Base-by-base conservation (phyloP, 768 basidiomycete species). In the Rickenella mellea region DNA sequence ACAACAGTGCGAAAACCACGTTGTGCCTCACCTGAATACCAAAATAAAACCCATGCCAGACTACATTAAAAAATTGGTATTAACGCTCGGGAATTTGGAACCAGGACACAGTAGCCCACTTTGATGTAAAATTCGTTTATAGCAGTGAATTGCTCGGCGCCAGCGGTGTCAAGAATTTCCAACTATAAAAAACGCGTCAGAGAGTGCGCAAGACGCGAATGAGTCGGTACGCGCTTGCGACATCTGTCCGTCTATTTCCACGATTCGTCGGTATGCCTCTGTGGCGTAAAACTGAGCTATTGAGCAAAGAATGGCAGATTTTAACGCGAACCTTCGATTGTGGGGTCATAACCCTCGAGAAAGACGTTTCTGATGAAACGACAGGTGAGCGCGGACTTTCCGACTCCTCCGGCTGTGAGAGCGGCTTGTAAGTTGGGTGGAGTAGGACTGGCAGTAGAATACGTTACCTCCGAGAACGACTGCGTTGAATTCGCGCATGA, bases 41-140 rank as follows among this genome's bases (percentile, higher is more conserved):
- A 88, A 66, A n/a, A 88, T 67, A 55, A 87, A 88, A 10, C 84
- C 86, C n/a, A 69, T 68, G 20, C 80, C 80, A 27, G 76, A 73
- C 79, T 85, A 50, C 14, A 28, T 31, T 11, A 9, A 19, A 9
- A 17, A 14, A 32, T 25, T 36, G 26, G 46, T 31, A 25, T 35
- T 15, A 29, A n/a, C 26, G 37, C 5, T n/a, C 30, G 9, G 17
- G 12, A 33, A 15, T 21, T 38, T 47, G 41, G 27, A 17, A 22
- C 30, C 5, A n/a, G 7, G 24, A 42, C 30, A 26, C 11, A 19
- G 25, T 1, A 48, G n/a, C 60, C 33, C 45, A 83, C 84, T 72
- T 84, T 79, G 57, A 89, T 87, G 55, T 87, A 87, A 7, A 82
- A 66, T 60, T 89, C 86, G 48, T 84, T 86, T 40, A 88, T 64